phyloP scores from a whole-genome alignment of 192 early-diverging fungal species.

The Coemansia sp. region DNA sequence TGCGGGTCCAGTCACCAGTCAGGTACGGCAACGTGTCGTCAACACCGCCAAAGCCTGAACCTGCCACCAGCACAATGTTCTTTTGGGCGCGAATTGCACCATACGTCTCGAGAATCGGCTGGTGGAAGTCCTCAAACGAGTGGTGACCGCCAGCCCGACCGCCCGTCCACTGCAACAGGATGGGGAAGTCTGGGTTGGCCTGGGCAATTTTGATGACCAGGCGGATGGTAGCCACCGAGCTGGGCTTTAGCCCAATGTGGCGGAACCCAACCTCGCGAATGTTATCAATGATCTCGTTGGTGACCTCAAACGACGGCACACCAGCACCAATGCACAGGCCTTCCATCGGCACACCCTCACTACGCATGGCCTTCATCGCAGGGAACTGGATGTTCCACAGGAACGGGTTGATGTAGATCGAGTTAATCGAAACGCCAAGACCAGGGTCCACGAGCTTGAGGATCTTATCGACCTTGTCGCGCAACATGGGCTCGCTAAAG shows the following conservation, averaged over 20 bases:
- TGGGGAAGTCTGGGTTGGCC: conserved; percentile 82
- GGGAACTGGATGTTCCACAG: conserved; percentile 90
- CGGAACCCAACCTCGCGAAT: conserved; percentile 78
- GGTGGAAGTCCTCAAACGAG: conserved; percentile 94
- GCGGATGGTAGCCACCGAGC: conserved; percentile 81
- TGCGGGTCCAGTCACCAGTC: conserved; percentile 86
- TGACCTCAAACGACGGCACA: conserved; percentile 84
- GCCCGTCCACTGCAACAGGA: conserved; percentile 95
- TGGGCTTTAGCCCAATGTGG: conserved; percentile 90
- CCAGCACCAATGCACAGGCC: conserved; percentile 90
- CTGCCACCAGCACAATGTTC: conserved; percentile 88
- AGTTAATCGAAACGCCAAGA: conserved; percentile 84
- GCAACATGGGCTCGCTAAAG: conserved; percentile 77
- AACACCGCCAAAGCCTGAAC: conserved; percentile 88
- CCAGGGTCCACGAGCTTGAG: conserved; percentile 75
- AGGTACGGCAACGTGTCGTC: conserved; percentile 88
- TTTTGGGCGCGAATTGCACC: conserved; percentile 77
- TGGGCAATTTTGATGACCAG: conserved; percentile 85
- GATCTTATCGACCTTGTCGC: conserved; percentile 78
- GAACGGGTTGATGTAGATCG: conserved; percentile 84
- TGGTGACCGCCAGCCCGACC: conserved; percentile 96
- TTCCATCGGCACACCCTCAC: conserved; percentile 90
- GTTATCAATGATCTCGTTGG: conserved; percentile 80
- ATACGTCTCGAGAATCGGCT: conserved; percentile 72
- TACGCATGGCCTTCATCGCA: conserved; percentile 74